phyloP scores from a whole-genome alignment of 2,329 filamentous ascomycete species.

The Acephala macrosclerotiorum region DNA sequence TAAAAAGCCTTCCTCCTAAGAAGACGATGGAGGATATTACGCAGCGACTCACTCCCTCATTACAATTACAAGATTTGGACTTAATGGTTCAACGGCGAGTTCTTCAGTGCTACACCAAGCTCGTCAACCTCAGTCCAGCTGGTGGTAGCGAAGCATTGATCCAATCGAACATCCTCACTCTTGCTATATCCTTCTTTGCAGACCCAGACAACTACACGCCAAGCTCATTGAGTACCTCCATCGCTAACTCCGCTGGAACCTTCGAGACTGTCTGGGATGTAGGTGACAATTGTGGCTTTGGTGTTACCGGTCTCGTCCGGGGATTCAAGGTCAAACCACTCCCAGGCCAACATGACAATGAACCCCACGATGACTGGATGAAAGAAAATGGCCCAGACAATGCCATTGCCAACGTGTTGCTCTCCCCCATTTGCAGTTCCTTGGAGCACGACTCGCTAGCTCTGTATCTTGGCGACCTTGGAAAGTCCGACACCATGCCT shows the following conservation, averaged over 20 bases:
- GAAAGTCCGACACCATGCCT: constrained; percentile 55
- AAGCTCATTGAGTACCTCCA: constrained; percentile 86
- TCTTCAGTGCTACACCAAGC: constrained; percentile 91
- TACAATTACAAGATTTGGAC: constrained; percentile 90
- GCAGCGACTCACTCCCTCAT: constrained; percentile 81
- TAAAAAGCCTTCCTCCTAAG: constrained; percentile 83
- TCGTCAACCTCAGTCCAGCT: constrained; percentile 86
- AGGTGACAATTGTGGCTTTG: constrained; percentile 92
- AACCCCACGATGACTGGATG: constrained; percentile 57
- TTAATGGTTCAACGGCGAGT: constrained; percentile 94
- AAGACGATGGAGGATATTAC: constrained; percentile 87
- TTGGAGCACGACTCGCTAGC: constrained; percentile 89
- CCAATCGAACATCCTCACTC: constrained; percentile 88
- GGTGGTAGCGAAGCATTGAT: constrained; percentile 86
- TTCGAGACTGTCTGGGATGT: constrained; percentile 97
- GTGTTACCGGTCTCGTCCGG: constrained; percentile 83
- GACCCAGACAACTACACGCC: constrained; percentile 89
- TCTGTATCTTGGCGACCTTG: constrained; percentile 70
- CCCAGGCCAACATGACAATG: constrained; percentile 70
- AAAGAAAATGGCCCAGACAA: constrained; percentile 67
- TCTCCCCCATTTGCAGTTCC: constrained; percentile 80
- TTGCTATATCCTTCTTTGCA: constrained; percentile 90
- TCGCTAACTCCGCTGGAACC: constrained; percentile 86
- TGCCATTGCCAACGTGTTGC: constrained; percentile 65
- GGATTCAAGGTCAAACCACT: constrained; percentile 77